Evolutionary conservation across 768 basidiomycete genomes (phyloP).

Genomic region (Coprinopsis cinerea): DNA sequence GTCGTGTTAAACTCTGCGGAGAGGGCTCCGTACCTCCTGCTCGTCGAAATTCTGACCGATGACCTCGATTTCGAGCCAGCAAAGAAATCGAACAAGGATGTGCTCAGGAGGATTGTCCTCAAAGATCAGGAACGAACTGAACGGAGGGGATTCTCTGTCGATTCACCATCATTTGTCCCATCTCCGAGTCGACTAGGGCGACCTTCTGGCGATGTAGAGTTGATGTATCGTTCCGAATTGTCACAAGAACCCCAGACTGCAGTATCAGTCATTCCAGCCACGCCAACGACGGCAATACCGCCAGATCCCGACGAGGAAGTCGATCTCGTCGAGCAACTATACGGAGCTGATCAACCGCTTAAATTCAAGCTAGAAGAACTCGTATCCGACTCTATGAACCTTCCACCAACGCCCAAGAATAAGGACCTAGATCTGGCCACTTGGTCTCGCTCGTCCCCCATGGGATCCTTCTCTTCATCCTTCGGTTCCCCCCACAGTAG

Average conservation of each 20-base stretch:
- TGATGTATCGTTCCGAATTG: constrained; percentile 24
- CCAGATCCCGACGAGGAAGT: constrained; percentile 72
- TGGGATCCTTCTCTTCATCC: constrained; percentile 11
- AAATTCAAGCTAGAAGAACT: constrained; percentile 69
- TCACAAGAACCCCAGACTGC: constrained; percentile 8
- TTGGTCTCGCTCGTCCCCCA: constrained; percentile 37
- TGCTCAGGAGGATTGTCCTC: constrained; percentile 67
- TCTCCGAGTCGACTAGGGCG: background rate
- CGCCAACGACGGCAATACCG: constrained; percentile 17
- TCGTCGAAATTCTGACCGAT: constrained; percentile 84
- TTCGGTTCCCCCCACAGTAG: background rate
- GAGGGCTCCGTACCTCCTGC: constrained; percentile 86
- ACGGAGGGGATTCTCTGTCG: constrained; percentile 51
- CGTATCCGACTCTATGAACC: constrained; percentile 76
- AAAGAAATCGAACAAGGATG: constrained; percentile 79
- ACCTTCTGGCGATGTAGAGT: constrained; percentile 4
- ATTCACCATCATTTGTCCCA: constrained; percentile 15
- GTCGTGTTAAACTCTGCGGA: constrained; percentile 98
- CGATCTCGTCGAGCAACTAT: constrained; percentile 94
- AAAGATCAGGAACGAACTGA: constrained; percentile 69
- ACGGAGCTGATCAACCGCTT: constrained; percentile 72
- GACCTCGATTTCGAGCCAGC: constrained; percentile 91
- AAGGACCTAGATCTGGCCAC: constrained; percentile 81
- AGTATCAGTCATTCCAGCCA: constrained; percentile 9
- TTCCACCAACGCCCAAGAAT: constrained; percentile 81